Evolutionary conservation across 176 grass and related monocot species (phyloP), one percentile per base, ranked within the genome.

Genomic region (Thalia dealbata): DNA sequence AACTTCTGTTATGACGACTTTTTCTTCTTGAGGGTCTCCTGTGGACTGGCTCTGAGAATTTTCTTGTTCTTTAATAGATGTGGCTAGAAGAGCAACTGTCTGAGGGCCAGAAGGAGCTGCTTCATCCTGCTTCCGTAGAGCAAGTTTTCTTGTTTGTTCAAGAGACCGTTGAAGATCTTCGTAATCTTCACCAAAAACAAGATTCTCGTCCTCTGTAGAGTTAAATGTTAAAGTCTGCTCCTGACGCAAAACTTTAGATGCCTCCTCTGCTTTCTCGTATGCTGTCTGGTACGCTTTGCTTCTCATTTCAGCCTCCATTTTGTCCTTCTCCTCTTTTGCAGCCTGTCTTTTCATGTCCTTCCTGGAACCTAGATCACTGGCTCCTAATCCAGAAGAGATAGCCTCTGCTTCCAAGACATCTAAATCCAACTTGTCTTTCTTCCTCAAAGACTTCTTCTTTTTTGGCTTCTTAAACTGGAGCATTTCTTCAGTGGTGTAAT

Each of bases 381-480:
- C 51, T 16, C 95, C 90, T 74, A 93, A 64, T 76, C 90, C 95
- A 78, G 95, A 71, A 77, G 87, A 86, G 66, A 74, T 88, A 30
- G 90, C 89, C 75, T 99, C 95, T 52, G 90, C 83, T 81, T 99
- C 95, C 76, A 99, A 64, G 1, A 83, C 90, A 86, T 99, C 90
- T 48, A 93, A 76, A 78, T 99, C 87, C 35, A 99, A 75, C 68
- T 93, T 99, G 67, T 86, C 90, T 79, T 93, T 99, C 80, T 93
- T 99, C 44, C 95, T 87, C 75, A 93, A 68, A 16, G 85, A 99
- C 84, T 97, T 99, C 83, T 99, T 99, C 80, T 99, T 97, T 88
- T 93, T 99, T 70, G 95, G 95, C 81, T 93, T 97, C 75, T 91
- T 90, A 74, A 96, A 99, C 75, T 83, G 79, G 78, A 97, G 78